Conservation (phyloP, 768 basidiomycete genomes). For the Tulasnella sp. region DNA sequence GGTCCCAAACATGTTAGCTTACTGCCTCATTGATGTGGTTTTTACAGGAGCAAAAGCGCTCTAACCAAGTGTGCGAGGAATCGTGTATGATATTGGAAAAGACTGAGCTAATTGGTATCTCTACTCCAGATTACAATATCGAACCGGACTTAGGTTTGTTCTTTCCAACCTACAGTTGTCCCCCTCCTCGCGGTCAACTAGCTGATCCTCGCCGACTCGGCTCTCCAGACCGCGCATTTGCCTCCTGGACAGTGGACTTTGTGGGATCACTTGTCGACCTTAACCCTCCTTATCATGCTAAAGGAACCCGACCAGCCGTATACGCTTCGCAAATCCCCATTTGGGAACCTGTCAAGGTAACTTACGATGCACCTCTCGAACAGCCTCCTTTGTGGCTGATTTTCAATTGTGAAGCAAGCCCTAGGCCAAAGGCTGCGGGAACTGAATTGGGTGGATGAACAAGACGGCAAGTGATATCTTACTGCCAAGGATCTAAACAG, state of each 20-base stretch:
- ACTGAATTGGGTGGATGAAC: background rate
- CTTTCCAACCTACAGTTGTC: background rate
- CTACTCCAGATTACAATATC: slow-evolving; percentile 16
- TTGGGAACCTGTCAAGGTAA: slow-evolving; percentile 21
- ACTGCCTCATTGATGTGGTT: slow-evolving; percentile 21
- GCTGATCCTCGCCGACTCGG: slow-evolving; percentile 18
- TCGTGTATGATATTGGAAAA: background rate
- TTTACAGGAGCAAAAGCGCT: slow-evolving; percentile 10
- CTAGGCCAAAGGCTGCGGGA: slow-evolving; percentile 17
- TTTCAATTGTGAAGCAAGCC: slow-evolving; percentile 9
- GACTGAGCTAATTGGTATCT: slow-evolving; percentile 18
- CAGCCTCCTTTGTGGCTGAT: slow-evolving; percentile 7
- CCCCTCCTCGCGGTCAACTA: slow-evolving; percentile 19
- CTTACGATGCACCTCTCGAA: slow-evolving; percentile 8
- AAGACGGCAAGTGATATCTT: slow-evolving; percentile 19
- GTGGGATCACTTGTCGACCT: slow-evolving; percentile 19
- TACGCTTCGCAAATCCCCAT: slow-evolving; percentile 14
- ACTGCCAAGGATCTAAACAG: background rate
- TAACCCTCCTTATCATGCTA: slow-evolving; percentile 23
- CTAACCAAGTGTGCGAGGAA: slow-evolving; percentile 6
- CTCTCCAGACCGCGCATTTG: slow-evolving; percentile 14
- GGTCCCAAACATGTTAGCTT: background rate
- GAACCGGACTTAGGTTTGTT: slow-evolving; percentile 22
- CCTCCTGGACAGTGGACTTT: slow-evolving; percentile 23
- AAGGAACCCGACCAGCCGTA: background rate